Percentiles rank a stretch among this genome's conserved stretches.
phyloP scores from a whole-genome alignment of 1,139 yeast genomes.

The Kurtzmaniella quercitrusa region DNA sequence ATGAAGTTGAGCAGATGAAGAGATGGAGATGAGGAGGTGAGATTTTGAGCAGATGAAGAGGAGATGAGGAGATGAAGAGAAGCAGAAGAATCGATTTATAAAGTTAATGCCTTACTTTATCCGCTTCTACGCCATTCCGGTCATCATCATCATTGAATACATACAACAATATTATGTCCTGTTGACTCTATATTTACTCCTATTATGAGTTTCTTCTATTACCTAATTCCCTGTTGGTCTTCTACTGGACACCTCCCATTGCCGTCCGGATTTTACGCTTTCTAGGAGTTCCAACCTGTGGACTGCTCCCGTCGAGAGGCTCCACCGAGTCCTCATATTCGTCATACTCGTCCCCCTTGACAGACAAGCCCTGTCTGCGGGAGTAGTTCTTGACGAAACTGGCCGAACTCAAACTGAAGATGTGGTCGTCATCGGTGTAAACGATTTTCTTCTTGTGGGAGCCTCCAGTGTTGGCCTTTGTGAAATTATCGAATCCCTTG shows the following conservation, averaged over 20 bases:
- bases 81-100: no score
- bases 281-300: constrained; percentile 3
- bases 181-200: no score
- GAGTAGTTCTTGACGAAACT: constrained; percentile 61
- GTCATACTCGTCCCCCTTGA: constrained; percentile 34
- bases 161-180: no score
- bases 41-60: no score
- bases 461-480: constrained; percentile 41
- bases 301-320: constrained; percentile 14
- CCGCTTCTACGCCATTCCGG: no score
- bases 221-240: no score
- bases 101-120: no score
- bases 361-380: constrained; percentile 28
- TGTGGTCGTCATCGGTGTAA: constrained; percentile 76
- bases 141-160: no score
- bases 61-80: no score
- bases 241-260: background rate
- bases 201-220: no score
- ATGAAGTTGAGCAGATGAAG: no score
- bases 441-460: constrained; percentile 51
- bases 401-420: constrained; percentile 78
- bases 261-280: background rate
- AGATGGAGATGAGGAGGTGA: no score
- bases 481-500: constrained; percentile 82
- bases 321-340: constrained; percentile 47